Percentiles rank a stretch among this genome's conserved stretches.
Evolutionary conservation across 2,329 filamentous ascomycete species (phyloP).

Genomic region (Fusarium decemcellulare): DNA sequence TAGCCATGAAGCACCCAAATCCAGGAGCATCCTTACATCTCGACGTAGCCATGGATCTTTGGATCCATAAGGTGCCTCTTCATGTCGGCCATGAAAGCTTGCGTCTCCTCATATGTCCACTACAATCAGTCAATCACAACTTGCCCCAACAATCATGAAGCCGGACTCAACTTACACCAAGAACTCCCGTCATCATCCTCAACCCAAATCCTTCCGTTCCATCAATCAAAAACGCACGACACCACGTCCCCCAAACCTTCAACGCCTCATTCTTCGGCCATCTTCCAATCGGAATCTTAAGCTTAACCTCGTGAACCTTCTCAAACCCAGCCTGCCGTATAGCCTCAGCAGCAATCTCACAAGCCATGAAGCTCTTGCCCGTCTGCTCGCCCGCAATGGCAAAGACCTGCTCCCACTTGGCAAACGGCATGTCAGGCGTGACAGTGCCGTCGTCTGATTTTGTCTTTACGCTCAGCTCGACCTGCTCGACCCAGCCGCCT

Average conservation of each 20-base stretch:
- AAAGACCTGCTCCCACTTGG: constrained; percentile 33
- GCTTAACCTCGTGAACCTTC: constrained; percentile 19
- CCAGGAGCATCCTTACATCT: background rate
- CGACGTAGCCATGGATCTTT: constrained; percentile 7
- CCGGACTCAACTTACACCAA: background rate
- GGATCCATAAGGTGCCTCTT: constrained; percentile 6
- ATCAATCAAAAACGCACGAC: constrained; percentile 16
- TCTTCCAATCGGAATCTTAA: constrained; percentile 19
- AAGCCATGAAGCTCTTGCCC: constrained; percentile 27
- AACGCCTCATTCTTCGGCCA: constrained; percentile 46
- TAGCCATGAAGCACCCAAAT: background rate
- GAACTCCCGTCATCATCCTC: constrained; percentile 21
- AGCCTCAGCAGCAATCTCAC: constrained; percentile 17
- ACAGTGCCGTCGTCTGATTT: constrained; percentile 44
- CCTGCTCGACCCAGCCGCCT: constrained; percentile 2
- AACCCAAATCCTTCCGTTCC: constrained; percentile 31
- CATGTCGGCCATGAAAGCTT: constrained; percentile 7
- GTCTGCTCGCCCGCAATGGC: constrained; percentile 21
- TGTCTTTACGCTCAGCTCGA: constrained; percentile 7
- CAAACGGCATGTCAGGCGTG: constrained; percentile 22
- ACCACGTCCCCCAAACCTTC: constrained; percentile 31
- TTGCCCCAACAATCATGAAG: background rate
- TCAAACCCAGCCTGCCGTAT: constrained; percentile 32
- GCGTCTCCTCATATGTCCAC: constrained; percentile 8
- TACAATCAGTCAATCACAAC: background rate